Conservation (phyloP, 208 protist species). For the Trypanosoma scelopori region DNA sequence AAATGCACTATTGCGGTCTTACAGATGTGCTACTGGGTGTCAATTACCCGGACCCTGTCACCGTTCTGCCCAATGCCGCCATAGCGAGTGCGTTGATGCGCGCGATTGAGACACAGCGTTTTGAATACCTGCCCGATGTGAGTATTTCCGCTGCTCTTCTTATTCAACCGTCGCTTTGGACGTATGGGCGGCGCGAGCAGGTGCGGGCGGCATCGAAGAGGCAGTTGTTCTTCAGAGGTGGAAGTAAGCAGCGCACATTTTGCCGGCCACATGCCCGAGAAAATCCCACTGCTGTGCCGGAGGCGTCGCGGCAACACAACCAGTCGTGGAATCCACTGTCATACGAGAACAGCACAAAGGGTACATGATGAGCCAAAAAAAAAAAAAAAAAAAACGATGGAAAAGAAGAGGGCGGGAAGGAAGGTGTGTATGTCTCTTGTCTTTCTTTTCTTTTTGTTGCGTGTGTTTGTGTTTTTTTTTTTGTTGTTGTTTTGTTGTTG, state of each 20-base stretch:
- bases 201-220: slow-evolving; percentile 22
- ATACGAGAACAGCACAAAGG: slow-evolving; percentile 42
- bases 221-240: slow-evolving; percentile 22
- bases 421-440: background rate
- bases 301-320: slow-evolving; percentile 32
- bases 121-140: slow-evolving; percentile 75
- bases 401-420: background rate
- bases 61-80: slow-evolving; percentile 66
- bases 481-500: slow-evolving; percentile 3
- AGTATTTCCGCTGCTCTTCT: slow-evolving; percentile 58
- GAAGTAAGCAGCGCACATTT: slow-evolving; percentile 42
- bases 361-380: slow-evolving; percentile 45
- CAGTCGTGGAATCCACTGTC: slow-evolving; percentile 41
- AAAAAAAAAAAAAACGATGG: background rate
- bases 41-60: slow-evolving; percentile 63
- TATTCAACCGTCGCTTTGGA: slow-evolving; percentile 66
- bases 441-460: slow-evolving; percentile 1
- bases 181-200: slow-evolving; percentile 25
- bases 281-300: slow-evolving; percentile 65
- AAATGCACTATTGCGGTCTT: slow-evolving; percentile 77
- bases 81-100: slow-evolving; percentile 58
- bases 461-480: background rate
- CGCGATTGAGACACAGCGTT: slow-evolving; percentile 55
- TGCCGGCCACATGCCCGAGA: slow-evolving; percentile 62
- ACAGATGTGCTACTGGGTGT: slow-evolving; percentile 76